Base-by-base conservation (phyloP, 495 filamentous ascomycete genomes). In the Talaromyces liani region DNA sequence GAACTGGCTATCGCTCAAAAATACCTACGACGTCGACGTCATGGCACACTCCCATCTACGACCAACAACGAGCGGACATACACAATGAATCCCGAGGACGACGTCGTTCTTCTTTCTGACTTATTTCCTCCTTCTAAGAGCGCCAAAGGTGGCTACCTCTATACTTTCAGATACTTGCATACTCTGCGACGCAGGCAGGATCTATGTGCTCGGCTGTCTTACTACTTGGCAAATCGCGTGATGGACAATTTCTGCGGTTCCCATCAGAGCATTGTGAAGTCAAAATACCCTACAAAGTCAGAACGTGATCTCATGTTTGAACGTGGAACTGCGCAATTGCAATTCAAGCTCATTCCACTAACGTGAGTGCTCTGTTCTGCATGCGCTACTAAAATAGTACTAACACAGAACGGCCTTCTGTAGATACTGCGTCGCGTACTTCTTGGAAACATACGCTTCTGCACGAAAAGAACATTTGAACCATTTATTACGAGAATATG, bases 31-130 rank as follows among this genome's bases (percentile, higher is more conserved):
- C 73, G 72, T 41, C 76, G 75, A 58, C 77, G 78, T 8, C 77
- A 79, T 63, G 78, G 77, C 54, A 79, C 75, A n/a, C 75, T 80
- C 14, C 78, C 78, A 6, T 79, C 77, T 14, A 74, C 76, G 2
- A 72, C 77, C 33, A 72, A 76, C 56, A 62, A 63, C 61, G 73
- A 77, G 20, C 69, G 71, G 57, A 76, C 65, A 51, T 78, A 79
- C 68, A 77, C 78, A n/a, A 70, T 76, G 31, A 75, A 74, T 49
- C 77, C 78, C 3, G 72, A 74, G 61, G 78, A 80, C 62, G 78
- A 80, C 69, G 77, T 76, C 14, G 73, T 80, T 14, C 73, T 80
- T 36, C 67, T 80, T 29, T 80, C 78, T 53, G 78, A 80, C 66
- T 67, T 80, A 16, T 80, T 80, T 58, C 77, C 73, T 8, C 78